Conservation (phyloP, 2,329 filamentous ascomycete genomes). For the Graphilbum sp. region DNA sequence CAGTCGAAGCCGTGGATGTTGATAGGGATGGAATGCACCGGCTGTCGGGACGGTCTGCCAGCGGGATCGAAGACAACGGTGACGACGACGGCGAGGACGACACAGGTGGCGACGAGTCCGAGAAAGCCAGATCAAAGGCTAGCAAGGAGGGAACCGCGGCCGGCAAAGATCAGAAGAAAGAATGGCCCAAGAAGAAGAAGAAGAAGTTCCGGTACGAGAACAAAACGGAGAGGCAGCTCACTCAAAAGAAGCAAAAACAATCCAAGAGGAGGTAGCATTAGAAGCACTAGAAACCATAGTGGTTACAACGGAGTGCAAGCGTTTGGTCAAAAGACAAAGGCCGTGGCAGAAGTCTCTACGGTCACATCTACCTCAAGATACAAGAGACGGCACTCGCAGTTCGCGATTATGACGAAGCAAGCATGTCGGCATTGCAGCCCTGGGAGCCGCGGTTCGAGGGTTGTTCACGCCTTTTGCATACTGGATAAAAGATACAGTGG, state of each 20-base stretch:
- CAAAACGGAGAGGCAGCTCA: conserved; percentile 67
- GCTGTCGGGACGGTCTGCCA: conserved; percentile 19
- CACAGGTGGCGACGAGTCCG: conserved; percentile 14
- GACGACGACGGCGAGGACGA: conserved; percentile 17
- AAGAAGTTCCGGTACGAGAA: conserved; percentile 87
- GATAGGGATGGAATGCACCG: conserved; percentile 56
- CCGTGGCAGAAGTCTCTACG: no score
- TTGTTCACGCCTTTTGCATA: no score
- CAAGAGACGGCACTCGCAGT: no score
- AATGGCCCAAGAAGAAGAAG: conserved; percentile 50
- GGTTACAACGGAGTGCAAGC: no score
- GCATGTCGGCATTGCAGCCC: no score
- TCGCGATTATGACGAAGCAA: no score
- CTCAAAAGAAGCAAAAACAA: conserved; percentile 50
- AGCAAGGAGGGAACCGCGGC: conserved; percentile 17
- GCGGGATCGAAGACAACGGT: conserved; percentile 18
- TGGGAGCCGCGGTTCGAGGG: no score
- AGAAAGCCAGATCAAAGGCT: conserved; percentile 17
- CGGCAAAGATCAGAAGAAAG: conserved; percentile 27
- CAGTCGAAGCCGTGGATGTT: conserved; percentile 74
- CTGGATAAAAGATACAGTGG: no score
- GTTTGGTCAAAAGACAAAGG: no score
- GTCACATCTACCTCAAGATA: no score
- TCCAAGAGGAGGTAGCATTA: neutral
- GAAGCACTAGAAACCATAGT: neutral